These are phyloP conservation scores for Leccinum aurantiacum DNA, from an alignment of 768 basidiomycete species.

Conservation along the genomic window DNA sequence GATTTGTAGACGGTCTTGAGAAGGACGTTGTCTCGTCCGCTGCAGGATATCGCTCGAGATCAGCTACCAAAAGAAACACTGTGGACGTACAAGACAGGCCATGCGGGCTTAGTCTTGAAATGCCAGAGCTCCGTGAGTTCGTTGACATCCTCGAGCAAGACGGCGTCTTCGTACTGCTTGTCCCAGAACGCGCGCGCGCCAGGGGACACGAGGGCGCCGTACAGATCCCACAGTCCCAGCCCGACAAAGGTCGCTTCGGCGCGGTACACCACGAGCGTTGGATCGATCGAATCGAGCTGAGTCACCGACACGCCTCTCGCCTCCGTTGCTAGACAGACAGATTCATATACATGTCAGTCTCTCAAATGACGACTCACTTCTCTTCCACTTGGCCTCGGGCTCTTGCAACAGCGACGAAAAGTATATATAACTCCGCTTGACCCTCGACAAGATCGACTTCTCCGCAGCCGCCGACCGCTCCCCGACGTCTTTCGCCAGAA, in stretches of 20 bases:
- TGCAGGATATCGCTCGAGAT: constrained; percentile 31
- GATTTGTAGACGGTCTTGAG: constrained; percentile 98
- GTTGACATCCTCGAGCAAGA: constrained; percentile 84
- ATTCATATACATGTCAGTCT: constrained; percentile 3
- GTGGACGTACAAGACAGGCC: constrained; percentile 82
- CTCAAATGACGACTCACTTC: constrained; percentile 53
- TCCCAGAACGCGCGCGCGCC: constrained; percentile 87
- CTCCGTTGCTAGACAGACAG: constrained; percentile 61
- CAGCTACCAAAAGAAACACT: background rate
- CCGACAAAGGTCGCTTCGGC: constrained; percentile 98
- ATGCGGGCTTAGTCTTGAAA: constrained; percentile 85
- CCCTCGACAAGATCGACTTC: constrained; percentile 82
- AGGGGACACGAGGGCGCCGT: constrained; percentile 81
- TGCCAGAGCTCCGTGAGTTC: constrained; percentile 94
- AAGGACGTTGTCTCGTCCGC: constrained; percentile 87
- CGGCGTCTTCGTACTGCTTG: constrained; percentile 83
- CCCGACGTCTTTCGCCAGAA: constrained; percentile 39
- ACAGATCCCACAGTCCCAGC: constrained; percentile 93
- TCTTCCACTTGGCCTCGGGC: constrained; percentile 96
- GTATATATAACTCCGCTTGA: constrained; percentile 94
- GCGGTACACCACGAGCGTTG: constrained; percentile 91
- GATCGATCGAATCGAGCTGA: constrained; percentile 95
- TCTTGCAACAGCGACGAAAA: constrained; percentile 96
- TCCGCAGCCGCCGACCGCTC: constrained; percentile 62
- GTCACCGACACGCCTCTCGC: constrained; percentile 89